Evolutionary conservation across 2,329 filamentous ascomycete species (phyloP), one percentile per base, ranked within the genome.

Genomic region (Sordariomycetes sp.): DNA sequence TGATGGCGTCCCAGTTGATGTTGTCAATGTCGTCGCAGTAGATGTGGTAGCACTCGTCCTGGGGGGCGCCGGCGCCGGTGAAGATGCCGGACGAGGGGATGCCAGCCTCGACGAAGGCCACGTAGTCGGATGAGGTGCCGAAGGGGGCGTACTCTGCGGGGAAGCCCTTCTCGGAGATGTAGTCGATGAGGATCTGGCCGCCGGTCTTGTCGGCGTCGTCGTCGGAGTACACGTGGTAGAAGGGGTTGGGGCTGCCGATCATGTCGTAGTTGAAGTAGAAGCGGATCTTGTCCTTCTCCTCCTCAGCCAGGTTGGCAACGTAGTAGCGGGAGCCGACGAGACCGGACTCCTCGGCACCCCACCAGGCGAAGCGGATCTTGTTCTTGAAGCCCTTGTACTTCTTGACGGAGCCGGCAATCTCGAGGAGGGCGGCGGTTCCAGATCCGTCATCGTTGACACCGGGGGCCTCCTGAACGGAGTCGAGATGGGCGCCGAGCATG

Each of bases 241-340:
- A 42, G 9, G 63, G 57, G n/a, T 49, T 45, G 4, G 53, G 51
- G 12, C 61, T 66, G n/a, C 58, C 64, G 36, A 82, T 78, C 79
- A 83, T 83, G 55, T 83, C 79, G 46, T 79, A 81, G 59, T 83
- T 79, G 50, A 82, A 71, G 59, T 81, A 79, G 21, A 82, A 72
- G 3, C 69, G 64, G 46, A 83, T 75, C 53, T 74, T 76, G 39
- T 70, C 59, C 1, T 55, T 53, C 29, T 65, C 59, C 2, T 49
- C 46, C 16, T 52, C 44, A 9, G 52, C 46, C 19, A 66, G 53
- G 6, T 50, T 47, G 11, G 48, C 37, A 2, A 51, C 57, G 37
- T 65, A 66, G 49, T 62, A 51, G 15, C 57, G 45, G 6, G 62
- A 64, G n/a, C 63, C 64, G 30, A 62, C 41, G 12, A 66, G 50